Base-by-base conservation (phyloP, 257 asterid species). In the Jasminum sambac region DNA sequence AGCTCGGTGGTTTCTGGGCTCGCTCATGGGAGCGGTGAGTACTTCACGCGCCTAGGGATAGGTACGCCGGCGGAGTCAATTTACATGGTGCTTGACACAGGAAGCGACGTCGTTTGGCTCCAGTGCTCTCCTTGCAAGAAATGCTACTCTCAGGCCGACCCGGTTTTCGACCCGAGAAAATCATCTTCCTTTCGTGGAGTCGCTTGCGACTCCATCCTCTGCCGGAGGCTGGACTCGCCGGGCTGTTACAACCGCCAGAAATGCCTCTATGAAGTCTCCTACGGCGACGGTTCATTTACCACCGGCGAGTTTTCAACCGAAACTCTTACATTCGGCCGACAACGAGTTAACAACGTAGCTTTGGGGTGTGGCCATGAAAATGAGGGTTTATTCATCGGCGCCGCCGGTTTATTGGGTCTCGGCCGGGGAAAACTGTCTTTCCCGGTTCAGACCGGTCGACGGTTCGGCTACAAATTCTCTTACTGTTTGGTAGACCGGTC, bases 361-460 rank as follows among this genome's bases (percentile, higher is more conserved):
- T 74, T 93, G 14, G 98, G 98, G 4, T 93, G 98, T 55, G 98
- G 98, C 0, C 96, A 93, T 57, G 95, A 90, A 11, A 93, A 93
- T 11, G 92, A 93, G 65, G 98, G 98, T 0, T 66, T 93, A 17
- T 93, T 93, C 77, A 76, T 86, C 39, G 98, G 96, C 26, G 96
- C 98, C 13, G 93, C 92, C 67, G 98, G 98, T 23, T 76, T 90
- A 50, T 42, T 93, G 9, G 97, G 98, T 24, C 90, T 93, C n/a
- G 98, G 98, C 55, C 78, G 89, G 13, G 98, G 97, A 6, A 86
- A 66, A 16, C 36, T 90, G 39, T 93, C 98, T 0, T 93, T 93
- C 19, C 95, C 95, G 8, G 70, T 69, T 0, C 97, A 90, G 24
- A 86, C 88, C 16, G 96, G 95, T 2, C 62, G 65, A 8, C 79